phyloP scores from a whole-genome alignment of 2,329 filamentous ascomycete species.

The Talaromyces sp. region DNA sequence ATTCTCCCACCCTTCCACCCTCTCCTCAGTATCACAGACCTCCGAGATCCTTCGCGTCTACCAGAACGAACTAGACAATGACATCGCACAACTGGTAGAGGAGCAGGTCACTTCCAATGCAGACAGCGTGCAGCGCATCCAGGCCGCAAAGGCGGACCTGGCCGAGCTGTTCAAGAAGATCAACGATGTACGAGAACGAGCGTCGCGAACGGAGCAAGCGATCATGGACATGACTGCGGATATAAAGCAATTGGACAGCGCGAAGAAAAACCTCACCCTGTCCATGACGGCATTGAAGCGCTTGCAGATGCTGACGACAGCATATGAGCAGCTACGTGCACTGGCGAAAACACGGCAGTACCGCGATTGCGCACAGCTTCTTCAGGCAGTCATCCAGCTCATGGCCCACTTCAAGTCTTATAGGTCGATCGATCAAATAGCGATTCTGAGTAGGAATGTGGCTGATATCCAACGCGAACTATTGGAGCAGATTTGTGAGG shows the following conservation, averaged over 20 bases:
- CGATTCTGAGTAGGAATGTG: constrained; percentile 83
- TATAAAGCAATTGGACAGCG: constrained; percentile 93
- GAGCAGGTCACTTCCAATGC: constrained; percentile 78
- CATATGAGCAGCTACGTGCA: constrained; percentile 90
- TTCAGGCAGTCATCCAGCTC: constrained; percentile 92
- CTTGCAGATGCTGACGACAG: constrained; percentile 96
- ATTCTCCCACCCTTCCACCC: constrained; percentile 82
- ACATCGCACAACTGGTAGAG: constrained; percentile 67
- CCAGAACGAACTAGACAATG: constrained; percentile 73
- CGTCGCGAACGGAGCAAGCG: constrained; percentile 85
- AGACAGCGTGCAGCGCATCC: constrained; percentile 84
- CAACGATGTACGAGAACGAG: constrained; percentile 81
- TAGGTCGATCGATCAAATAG: constrained; percentile 95
- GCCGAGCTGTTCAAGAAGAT: constrained; percentile 89
- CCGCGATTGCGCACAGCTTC: constrained; percentile 83
- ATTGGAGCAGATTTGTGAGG: constrained; percentile 96
- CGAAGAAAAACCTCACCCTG: constrained; percentile 90
- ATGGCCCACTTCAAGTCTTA: constrained; percentile 99
- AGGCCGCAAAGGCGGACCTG: constrained; percentile 83
- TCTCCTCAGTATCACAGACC: constrained; percentile 69
- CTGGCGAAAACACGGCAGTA: constrained; percentile 85
- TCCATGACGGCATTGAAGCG: constrained; percentile 98
- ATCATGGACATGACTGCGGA: constrained; percentile 99
- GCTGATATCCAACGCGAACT: constrained; percentile 88
- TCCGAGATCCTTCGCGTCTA: constrained; percentile 67